Conservation (phyloP, 2,329 filamentous ascomycete species). For the Zasmidium cellare region DNA sequence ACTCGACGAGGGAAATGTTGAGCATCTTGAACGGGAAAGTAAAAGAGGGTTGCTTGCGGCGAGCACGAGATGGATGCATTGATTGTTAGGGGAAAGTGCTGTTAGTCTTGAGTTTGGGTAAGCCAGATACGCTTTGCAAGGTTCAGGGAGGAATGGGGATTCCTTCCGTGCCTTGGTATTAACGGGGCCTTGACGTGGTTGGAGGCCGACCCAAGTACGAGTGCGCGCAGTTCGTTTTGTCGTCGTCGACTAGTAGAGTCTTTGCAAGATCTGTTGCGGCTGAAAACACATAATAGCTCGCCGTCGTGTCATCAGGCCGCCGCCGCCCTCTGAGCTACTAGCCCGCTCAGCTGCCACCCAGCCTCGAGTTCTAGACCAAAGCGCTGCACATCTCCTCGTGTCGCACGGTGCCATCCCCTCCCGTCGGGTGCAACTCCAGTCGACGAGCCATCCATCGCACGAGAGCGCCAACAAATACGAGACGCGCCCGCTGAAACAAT, state of each 20-base stretch:
- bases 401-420: not conserved
- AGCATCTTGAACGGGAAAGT: no score
- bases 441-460: not conserved
- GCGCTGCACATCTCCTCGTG: no score
- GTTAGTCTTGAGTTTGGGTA: not conserved
- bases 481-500: not conserved
- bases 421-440: not conserved
- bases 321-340: not conserved
- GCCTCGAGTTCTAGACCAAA: not conserved
- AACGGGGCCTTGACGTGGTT: no score
- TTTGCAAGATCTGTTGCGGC: no score
- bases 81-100: no score
- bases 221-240: no score
- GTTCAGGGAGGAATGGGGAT: not conserved
- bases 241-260: no score
- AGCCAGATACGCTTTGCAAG: not conserved
- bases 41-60: no score
- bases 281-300: no score
- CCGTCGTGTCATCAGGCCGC: not conserved
- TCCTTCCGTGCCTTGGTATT: not conserved
- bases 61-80: no score
- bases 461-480: not conserved
- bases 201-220: no score
- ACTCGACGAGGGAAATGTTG: no score
- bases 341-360: not conserved